These are phyloP conservation scores for Diaporthe vexans DNA, from an alignment of 2,329 filamentous ascomycete species.

Conservation along the genomic window DNA sequence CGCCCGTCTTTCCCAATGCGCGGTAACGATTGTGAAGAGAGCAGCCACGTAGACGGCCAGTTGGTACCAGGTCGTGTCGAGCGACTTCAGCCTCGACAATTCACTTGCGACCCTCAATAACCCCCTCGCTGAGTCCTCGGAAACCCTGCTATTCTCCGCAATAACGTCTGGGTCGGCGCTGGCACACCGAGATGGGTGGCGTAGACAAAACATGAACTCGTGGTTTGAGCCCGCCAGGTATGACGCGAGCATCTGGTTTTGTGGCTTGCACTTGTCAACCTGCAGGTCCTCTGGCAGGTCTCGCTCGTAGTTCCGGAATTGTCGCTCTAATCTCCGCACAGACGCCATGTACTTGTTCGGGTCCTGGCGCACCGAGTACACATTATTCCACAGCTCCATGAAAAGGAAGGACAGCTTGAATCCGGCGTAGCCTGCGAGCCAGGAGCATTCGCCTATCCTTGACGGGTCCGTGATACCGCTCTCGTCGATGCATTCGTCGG, in stretches of 20 bases:
- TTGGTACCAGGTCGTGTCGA: conserved; percentile 86
- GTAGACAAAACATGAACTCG: conserved; percentile 71
- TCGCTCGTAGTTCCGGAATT: conserved; percentile 73
- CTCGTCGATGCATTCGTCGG: conserved; percentile 79
- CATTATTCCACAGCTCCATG: conserved; percentile 80
- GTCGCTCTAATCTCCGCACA: conserved; percentile 75
- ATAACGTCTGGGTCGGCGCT: conserved; percentile 68
- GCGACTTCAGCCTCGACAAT: conserved; percentile 73
- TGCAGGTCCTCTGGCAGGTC: conserved; percentile 73
- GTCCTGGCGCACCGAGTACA: conserved; percentile 79
- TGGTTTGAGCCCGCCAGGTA: conserved; percentile 68
- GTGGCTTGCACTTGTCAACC: conserved; percentile 57
- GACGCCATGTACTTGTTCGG: conserved; percentile 74
- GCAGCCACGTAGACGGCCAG: conserved; percentile 79
- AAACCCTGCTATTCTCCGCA: conserved; percentile 74
- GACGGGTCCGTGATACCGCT: conserved; percentile 69
- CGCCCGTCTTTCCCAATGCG: conserved; percentile 76
- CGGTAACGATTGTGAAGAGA: conserved; percentile 80
- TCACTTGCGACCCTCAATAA: conserved; percentile 73
- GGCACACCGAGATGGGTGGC: conserved; percentile 73
- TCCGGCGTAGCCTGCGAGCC: conserved; percentile 74
- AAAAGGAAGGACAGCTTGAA: conserved; percentile 77
- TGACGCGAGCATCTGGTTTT: conserved; percentile 65
- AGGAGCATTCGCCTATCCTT: conserved; percentile 72
- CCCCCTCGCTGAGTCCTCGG: conserved; percentile 74